Conservation (phyloP, 2,329 filamentous ascomycete genomes). For the Colletotrichum tropicicola region DNA sequence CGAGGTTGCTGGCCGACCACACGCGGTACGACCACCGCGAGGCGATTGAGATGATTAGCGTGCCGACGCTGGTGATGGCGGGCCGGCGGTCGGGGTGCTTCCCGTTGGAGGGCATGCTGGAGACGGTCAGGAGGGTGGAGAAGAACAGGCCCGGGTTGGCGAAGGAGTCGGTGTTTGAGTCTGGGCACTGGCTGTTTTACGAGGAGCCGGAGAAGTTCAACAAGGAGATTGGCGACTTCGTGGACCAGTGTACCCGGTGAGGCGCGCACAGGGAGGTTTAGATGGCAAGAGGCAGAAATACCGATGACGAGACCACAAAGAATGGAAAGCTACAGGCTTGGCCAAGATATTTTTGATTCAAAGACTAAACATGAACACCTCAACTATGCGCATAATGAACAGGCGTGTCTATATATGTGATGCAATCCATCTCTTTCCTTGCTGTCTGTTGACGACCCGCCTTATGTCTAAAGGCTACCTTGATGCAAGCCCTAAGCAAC, state of each 20-base stretch:
- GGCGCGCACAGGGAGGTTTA: background rate
- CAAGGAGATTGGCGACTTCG: conserved; percentile 36
- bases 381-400: too few species aligned
- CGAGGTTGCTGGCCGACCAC: conserved; percentile 47
- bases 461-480: too few species aligned
- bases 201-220: conserved; percentile 49
- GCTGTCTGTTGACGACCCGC: too few species aligned
- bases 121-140: conserved; percentile 42
- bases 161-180: conserved; percentile 41
- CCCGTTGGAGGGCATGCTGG: conserved; percentile 45
- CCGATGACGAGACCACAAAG: too few species aligned
- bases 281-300: too few species aligned
- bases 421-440: background rate
- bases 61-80: conserved; percentile 46
- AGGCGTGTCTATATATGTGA: too few species aligned
- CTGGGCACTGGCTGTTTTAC: conserved; percentile 51
- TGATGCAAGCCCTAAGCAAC: too few species aligned
- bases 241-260: conserved; percentile 6
- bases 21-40: conserved; percentile 52
- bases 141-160: conserved; percentile 34
- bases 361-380: background rate
- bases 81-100: conserved; percentile 49
- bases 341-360: too few species aligned
- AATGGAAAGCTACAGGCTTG: too few species aligned
- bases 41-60: conserved; percentile 43